A percentile compares a stretch with the other conserved stretches of the same genome.
Conservation (phyloP, 805 yeast species). For the Cyberlindnera maritima region DNA sequence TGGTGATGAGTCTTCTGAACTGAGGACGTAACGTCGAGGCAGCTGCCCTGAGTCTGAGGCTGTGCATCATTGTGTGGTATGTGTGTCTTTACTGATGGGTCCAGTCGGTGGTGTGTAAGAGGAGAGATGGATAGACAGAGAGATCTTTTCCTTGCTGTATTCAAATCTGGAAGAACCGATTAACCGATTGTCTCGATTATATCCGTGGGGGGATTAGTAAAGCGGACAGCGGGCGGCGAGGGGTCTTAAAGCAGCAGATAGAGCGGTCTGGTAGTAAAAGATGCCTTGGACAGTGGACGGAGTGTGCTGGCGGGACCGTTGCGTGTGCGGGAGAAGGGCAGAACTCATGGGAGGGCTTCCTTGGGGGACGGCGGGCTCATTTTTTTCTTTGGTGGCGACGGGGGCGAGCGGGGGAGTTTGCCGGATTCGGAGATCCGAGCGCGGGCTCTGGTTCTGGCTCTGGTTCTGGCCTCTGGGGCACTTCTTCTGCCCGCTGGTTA, state of each 20-base stretch:
- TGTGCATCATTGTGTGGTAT: neutral
- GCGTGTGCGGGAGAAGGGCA: neutral
- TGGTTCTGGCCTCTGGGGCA: too few relatives aligned
- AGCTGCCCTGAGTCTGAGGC: neutral
- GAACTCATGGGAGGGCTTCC: neutral
- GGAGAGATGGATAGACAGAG: neutral
- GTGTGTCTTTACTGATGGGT: too few relatives aligned
- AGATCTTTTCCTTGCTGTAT: neutral
- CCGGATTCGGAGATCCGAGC: neutral
- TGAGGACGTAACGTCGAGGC: constrained; percentile 4
- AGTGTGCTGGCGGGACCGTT: too few relatives aligned
- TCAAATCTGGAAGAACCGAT: too few relatives aligned
- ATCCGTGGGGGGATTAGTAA: neutral
- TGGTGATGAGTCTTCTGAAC: constrained; percentile 13
- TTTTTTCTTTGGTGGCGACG: constrained; percentile 1
- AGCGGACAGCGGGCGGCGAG: neutral
- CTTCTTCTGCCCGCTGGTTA: too few relatives aligned
- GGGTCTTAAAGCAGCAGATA: too few relatives aligned
- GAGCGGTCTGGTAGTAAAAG: too few relatives aligned
- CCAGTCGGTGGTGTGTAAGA: too few relatives aligned
- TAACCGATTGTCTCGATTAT: neutral
- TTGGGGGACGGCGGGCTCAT: neutral
- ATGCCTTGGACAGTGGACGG: too few relatives aligned
- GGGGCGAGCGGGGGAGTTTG: neutral
- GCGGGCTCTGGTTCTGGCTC: neutral